Evolutionary conservation across 495 filamentous ascomycete genomes (phyloP), one percentile per base, ranked within the genome.

Genomic region (Aspergillus funiculosus): DNA sequence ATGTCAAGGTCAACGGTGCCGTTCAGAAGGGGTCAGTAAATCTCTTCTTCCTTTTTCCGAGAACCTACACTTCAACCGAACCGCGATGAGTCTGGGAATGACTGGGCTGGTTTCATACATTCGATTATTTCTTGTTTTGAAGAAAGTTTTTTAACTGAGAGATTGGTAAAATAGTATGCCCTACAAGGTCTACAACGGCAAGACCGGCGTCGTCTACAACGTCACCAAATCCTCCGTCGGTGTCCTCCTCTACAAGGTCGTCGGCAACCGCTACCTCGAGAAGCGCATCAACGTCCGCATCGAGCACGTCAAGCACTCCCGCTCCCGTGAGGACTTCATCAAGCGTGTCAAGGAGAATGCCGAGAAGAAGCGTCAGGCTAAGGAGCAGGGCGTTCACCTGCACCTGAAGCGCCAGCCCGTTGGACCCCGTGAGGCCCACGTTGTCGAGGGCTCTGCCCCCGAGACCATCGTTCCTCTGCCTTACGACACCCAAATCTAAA

Each of bases 201-300:
- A 95, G 85, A 96, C 89, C 52, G 90, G 89, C 64, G 86, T 96
- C 59, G 76, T 96, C 76, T 95, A 95, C 82, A 96, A 95, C 77
- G 89, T 95, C 56, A 95, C 91, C 67, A 94, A 95, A 79, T 85
- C 79, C 65, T 84, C 78, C 56, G 87, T 97, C 63, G 92, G 92
- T 67, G 87, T 98, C 69, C 94, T 96, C 75, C 84, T 98, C 69
- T 90, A 96, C 85, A 95, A 94, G 82, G 83, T 87, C 65, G 92
- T 98, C 67, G 83, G 85, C 75, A 89, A 95, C 81, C 86, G 92
- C 56, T 97, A 94, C 81, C 75, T 98, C 66, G 92, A 97, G 85
- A 97, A 98, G 86, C 91, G 92, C 68, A 79, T 98, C 76, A 96
- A 92, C 79, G 78, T 98, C 74, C 89, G 92, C 66, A 77, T 97